Evolutionary conservation across 345 rosid genomes (phyloP), one percentile per base, ranked within the genome.

Genomic region (Trapa bicornis): DNA sequence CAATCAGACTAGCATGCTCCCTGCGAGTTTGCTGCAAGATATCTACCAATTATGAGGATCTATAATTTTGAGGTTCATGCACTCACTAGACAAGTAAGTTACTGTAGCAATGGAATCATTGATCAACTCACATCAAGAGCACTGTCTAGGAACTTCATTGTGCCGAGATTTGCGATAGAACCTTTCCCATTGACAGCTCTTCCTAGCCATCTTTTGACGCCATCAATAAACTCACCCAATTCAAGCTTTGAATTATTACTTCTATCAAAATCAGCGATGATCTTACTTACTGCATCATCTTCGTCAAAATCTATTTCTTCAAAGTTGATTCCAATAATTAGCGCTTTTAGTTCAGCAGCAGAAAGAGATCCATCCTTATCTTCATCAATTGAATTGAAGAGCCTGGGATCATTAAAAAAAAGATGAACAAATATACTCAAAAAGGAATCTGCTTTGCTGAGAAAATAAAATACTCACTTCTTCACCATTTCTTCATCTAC

Each of bases 251-350:
- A 15, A 76, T 93, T 86, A 13, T 0, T 4, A 63, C 86, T 68
- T 61, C 76, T 75, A 72, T 93, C 99, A n/a, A 93, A 90, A 70
- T 86, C 99, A 16, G 11, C 54, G 74, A 93, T 72, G 66, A 93
- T 45, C 72, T 80, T 86, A 0, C 63, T 32, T 17, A 85, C 95
- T 15, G 96, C 96, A 72, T 87, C 94, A 60, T 75, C 82, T 32
- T 37, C 73, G 69, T 93, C 84, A 50, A 91, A 78, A 77, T 93
- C 83, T 45, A 87, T 86, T 65, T 88, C 94, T 43, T 83, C 92
- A 75, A 94, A 89, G 62, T 68, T 84, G 68, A 94, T 86, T 60
- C 99, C 99, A 54, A 91, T 42, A 22, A 81, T 77, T 13, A 94
- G 76, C 14, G 99, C 97, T 74, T 74, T 80, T 36, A 91, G 75